Conservation (phyloP, 805 yeast species). For the Candida golubevii region DNA sequence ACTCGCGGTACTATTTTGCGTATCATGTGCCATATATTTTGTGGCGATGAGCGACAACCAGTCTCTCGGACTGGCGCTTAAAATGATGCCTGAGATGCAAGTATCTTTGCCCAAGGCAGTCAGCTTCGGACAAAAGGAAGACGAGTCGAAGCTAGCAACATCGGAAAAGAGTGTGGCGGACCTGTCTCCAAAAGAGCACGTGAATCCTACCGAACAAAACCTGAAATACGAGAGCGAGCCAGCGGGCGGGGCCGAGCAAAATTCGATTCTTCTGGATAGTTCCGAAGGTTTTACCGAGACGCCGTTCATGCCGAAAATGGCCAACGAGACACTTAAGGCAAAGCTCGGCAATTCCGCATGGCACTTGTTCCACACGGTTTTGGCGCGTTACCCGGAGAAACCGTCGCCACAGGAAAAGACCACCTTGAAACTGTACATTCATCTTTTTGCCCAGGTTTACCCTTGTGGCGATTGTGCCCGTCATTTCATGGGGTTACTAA, state of each 20-base stretch:
- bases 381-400: slow-evolving; percentile 85
- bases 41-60: slow-evolving; percentile 16
- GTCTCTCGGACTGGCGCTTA: slow-evolving; percentile 10
- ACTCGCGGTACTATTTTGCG: slow-evolving; percentile 11
- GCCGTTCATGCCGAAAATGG: slow-evolving; percentile 92
- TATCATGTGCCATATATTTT: slow-evolving; percentile 17
- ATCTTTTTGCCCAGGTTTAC: slow-evolving; percentile 82
- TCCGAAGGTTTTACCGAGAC: slow-evolving; percentile 25
- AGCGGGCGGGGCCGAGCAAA: neutral
- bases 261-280: neutral
- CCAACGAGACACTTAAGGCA: slow-evolving; percentile 74
- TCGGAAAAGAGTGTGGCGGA: neutral
- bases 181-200: neutral
- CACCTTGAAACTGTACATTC: slow-evolving; percentile 60
- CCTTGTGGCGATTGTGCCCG: slow-evolving; percentile 98
- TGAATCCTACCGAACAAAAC: neutral
- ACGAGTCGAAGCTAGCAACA: neutral
- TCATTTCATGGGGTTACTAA: slow-evolving; percentile 71
- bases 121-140: neutral
- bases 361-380: slow-evolving; percentile 83
- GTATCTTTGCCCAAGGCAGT: neutral
- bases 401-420: slow-evolving; percentile 63
- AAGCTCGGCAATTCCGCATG: slow-evolving; percentile 90
- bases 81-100: neutral
- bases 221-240: neutral